Evolutionary conservation across 768 basidiomycete species (phyloP), one percentile per base, ranked within the genome.

Genomic region (Pisolithus marmoratus): DNA sequence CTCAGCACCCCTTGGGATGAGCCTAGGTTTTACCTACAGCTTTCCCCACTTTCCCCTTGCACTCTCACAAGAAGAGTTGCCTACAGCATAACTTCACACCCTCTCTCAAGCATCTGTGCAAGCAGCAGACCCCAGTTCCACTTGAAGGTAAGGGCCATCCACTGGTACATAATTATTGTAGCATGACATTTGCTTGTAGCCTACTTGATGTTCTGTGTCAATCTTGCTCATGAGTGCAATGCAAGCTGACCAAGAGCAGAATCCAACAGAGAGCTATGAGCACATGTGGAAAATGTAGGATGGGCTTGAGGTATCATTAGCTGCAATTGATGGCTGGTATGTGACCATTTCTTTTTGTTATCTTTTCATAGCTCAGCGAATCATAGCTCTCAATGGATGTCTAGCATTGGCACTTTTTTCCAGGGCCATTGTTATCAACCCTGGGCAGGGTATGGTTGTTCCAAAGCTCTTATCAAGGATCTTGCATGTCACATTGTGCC

Each of bases 161-260:
- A 23, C 48, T 27, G 8, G 1, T 31, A n/a, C n/a, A n/a, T n/a
- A 20, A 17, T 46, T 59, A 19, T 46, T 34, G 6, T n/a, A 15
- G 5, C 20, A 12, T 44, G 5, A 23, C 15, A 27, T 36, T 40
- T 8, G 2, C 52, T 31, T 15, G 29, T 56, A 90, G 86, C 73
- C 12, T 90, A 82, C 62, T 72, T 87, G 19, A 66, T 67, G 1
- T 70, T 80, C 1, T 93, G 87, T 2, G 70, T 84, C 1, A 80
- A 85, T 40, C 77, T 95, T 6, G 94, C 87, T 0, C 76, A 82
- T 50, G 90, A 94, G 63, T 93, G n/a, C n/a, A n/a, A n/a, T n/a
- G n/a, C 57, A 55, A 15, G 45, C 34, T 24, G 66, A 69, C 2
- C 68, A 74, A 22, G 58, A 64, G 24, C 69, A 75, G 24, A 76